phyloP scores from a whole-genome alignment of 805 yeast genomes.

The Torulaspora gathmanii region DNA sequence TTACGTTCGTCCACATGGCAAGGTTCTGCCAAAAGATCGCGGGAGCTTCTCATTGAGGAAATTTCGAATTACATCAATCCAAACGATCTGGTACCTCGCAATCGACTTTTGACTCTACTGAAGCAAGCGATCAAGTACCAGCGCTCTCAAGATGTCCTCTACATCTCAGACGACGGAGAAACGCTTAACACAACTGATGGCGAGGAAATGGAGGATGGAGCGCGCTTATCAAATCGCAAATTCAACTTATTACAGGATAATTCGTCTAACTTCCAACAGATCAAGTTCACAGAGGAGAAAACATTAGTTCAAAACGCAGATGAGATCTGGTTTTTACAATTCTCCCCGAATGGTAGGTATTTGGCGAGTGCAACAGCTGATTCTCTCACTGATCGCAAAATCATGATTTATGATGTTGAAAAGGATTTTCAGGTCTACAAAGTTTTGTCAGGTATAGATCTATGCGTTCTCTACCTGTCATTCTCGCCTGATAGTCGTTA shows the following conservation, averaged over 20 bases:
- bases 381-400: slow-evolving; percentile 41
- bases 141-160: slow-evolving; percentile 35
- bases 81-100: slow-evolving; percentile 49
- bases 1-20: slow-evolving; percentile 32
- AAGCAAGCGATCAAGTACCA: slow-evolving; percentile 50
- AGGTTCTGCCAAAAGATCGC: slow-evolving; percentile 33
- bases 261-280: slow-evolving; percentile 19
- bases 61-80: slow-evolving; percentile 48
- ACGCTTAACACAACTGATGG: slow-evolving; percentile 2
- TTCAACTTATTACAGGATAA: slow-evolving; percentile 23
- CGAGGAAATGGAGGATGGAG: neutral
- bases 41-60: slow-evolving; percentile 40
- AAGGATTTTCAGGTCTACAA: slow-evolving; percentile 41
- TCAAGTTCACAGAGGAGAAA: slow-evolving; percentile 20
- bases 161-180: slow-evolving; percentile 31
- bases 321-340: slow-evolving; percentile 81
- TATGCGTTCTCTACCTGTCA: slow-evolving; percentile 58
- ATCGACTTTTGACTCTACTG: slow-evolving; percentile 46
- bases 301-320: slow-evolving; percentile 46
- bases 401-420: slow-evolving; percentile 61
- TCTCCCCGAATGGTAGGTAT: slow-evolving; percentile 70
- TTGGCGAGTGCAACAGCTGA: slow-evolving; percentile 74
- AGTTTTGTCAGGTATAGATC: slow-evolving; percentile 43
- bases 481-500: slow-evolving; percentile 73
- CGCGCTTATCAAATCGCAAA: neutral